Conservation (phyloP, 495 filamentous ascomycete genomes). For the Aspergillus mulundensis region DNA sequence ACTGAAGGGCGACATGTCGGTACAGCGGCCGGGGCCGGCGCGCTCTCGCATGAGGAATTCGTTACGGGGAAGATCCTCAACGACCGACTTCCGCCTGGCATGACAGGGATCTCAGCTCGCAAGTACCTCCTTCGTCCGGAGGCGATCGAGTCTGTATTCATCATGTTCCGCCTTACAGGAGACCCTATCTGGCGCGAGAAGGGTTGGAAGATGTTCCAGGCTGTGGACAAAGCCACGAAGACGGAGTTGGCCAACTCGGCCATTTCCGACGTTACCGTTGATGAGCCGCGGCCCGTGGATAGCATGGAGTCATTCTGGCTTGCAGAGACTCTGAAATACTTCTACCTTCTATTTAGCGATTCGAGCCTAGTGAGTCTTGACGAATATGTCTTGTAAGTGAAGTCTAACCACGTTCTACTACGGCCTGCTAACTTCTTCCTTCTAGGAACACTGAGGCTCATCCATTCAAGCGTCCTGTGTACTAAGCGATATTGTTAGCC, state of each 20-base stretch:
- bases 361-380: constrained; percentile 72
- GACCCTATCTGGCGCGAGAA: constrained; percentile 75
- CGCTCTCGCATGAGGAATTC: constrained; percentile 57
- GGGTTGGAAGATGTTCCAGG: constrained; percentile 87
- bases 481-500: neutral
- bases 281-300: constrained; percentile 35
- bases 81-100: constrained; percentile 65
- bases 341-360: constrained; percentile 70
- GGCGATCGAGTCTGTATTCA: constrained; percentile 92
- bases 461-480: constrained; percentile 45
- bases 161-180: constrained; percentile 90
- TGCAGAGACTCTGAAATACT: constrained; percentile 78
- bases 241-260: constrained; percentile 67
- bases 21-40: constrained; percentile 14
- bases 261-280: constrained; percentile 67
- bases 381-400: constrained; percentile 71
- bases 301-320: constrained; percentile 63
- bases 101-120: constrained; percentile 51
- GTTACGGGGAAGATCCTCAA: constrained; percentile 53
- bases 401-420: neutral
- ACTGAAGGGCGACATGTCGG: constrained; percentile 6
- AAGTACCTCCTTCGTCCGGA: constrained; percentile 86
- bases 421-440: constrained; percentile 2
- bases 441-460: constrained; percentile 54
- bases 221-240: constrained; percentile 61